Evolutionary conservation across 371 early-diverging fungal species (phyloP), one percentile per base, ranked within the genome.

Genomic region (Lichtheimia hyalospora): DNA sequence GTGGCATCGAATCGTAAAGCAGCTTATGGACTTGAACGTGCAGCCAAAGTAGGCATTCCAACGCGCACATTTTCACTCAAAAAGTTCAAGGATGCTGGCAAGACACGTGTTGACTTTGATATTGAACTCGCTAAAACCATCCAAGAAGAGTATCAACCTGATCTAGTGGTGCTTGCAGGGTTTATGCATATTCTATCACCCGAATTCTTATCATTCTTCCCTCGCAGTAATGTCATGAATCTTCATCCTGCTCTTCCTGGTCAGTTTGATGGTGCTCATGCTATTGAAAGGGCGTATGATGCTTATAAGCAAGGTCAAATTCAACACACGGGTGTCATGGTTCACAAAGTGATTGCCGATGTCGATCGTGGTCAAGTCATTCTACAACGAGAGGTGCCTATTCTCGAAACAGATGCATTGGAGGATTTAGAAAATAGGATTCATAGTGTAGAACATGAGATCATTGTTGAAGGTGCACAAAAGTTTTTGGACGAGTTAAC

Each of bases 221-320:
- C 86, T 20, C 41, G 64, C 0, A 34, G 71, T 12, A 82, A 81
- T 40, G 77, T 96, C 63, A 92, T 98, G 77, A 98, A 98, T 74
- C 75, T 98, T 60, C 98, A 98, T 64, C 98, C 98, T 7, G 96
- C 98, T 5, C 75, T 98, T 27, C 97, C 97, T 8, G 96, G 96
- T 44, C 87, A 92, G 66, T 93, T 97, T 68, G 95, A 96, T 61
- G 98, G 98, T 40, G 94, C 96, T 0, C 85, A 92, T 60, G 97
- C 98, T 8, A 97, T 98, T 55, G 94, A 94, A 57, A 78, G 97
- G 4, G 98, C 98, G 15, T 96, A 77, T 65, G 86, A 86, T 18
- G 97, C 94, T 23, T 93, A 79, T 58, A 64, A 88, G 68, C 73
- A 83, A 56, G 95, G 94, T 8, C 70, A 85, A 54, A 91, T 95